Base-by-base conservation (phyloP, 2,329 filamentous ascomycete species). In the Lachnellula suecica region DNA sequence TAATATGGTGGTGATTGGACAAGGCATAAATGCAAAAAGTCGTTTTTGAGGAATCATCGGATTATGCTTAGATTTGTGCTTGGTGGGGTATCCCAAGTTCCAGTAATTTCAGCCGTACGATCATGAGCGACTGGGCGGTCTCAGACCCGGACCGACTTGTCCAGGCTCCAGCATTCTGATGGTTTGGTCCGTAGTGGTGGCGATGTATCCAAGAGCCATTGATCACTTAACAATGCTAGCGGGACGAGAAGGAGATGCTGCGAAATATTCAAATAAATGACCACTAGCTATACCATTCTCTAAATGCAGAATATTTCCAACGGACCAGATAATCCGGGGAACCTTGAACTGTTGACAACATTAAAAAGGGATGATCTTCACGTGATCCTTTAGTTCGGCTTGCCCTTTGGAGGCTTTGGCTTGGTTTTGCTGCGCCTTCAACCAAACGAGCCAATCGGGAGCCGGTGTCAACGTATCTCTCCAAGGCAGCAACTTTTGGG, bases 401-500 rank as follows among this genome's bases (percentile, higher is more conserved):
- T n/a, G n/a, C n/a, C n/a, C n/a, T n/a, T n/a, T n/a, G n/a, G n/a
- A n/a, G n/a, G n/a, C n/a, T n/a, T n/a, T n/a, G n/a, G n/a, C n/a
- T n/a, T n/a, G n/a, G n/a, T 35, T 35, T 35, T n/a, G 17, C 31
- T 35, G 31, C 31, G 31, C 31, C 31, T 35, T 11, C 3, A 13
- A 17, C 9, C 31, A 35, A 5, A 35, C 31, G 15, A 46, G 31
- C 31, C 49, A 51, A 51, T 47, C 43, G 31, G 6, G 13, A 2
- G 17, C 20, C 20, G 40, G 15, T 8, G 15, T 11, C n/a, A n/a
- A n/a, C n/a, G n/a, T n/a, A n/a, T n/a, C n/a, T n/a, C 44, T 34
- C 51, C 58, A 60, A 62, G 60, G 60, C 60, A 62, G 57, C 60
- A 53, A 60, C 51, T 53, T 62, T 56, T 50, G 47, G 51, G 47